phyloP scores from a whole-genome alignment of 169 alveolate genomes.

The Plasmodium yoelii region DNA sequence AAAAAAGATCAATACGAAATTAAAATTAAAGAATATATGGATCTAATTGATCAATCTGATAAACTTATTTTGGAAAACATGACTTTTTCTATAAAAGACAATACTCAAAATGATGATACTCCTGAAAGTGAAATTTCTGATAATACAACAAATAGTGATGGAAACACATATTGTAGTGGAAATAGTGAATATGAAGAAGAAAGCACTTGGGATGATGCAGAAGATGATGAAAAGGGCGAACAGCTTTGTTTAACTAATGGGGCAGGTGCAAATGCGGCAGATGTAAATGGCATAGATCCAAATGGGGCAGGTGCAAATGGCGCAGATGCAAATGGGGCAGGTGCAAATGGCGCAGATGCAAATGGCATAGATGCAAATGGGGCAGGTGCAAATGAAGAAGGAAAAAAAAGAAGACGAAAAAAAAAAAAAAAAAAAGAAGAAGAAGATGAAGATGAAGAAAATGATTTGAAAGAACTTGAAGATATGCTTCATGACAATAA shows the following conservation, averaged over 20 bases:
- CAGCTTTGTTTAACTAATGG: not conserved
- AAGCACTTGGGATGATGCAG: not conserved
- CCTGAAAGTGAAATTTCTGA: not conserved
- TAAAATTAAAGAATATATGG: slow-evolving; percentile 26
- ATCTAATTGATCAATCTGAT: slow-evolving; percentile 41
- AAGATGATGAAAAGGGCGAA: not conserved
- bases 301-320: not conserved
- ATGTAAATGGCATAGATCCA: too few relatives aligned
- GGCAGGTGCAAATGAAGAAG: slow-evolving; percentile 6
- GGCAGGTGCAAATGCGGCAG: not conserved
- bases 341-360: too few relatives aligned
- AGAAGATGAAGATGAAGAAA: slow-evolving; percentile 4
- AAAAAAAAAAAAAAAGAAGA: slow-evolving; percentile 45
- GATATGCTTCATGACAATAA: slow-evolving; percentile 29
- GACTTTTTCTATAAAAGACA: not conserved
- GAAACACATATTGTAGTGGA: not conserved
- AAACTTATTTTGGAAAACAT: slow-evolving; percentile 22
- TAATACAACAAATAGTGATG: not conserved
- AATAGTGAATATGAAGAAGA: slow-evolving; percentile 4
- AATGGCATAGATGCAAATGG: too few relatives aligned
- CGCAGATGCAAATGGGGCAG: too few relatives aligned
- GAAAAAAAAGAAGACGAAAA: slow-evolving; percentile 31
- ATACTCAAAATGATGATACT: not conserved
- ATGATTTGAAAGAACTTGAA: slow-evolving; percentile 59
- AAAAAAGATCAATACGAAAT: slow-evolving; percentile 14